Evolutionary conservation across 1,284 basidiomycete species (phyloP), one percentile per base, ranked within the genome.

Genomic region (Malassezia brasiliensis): DNA sequence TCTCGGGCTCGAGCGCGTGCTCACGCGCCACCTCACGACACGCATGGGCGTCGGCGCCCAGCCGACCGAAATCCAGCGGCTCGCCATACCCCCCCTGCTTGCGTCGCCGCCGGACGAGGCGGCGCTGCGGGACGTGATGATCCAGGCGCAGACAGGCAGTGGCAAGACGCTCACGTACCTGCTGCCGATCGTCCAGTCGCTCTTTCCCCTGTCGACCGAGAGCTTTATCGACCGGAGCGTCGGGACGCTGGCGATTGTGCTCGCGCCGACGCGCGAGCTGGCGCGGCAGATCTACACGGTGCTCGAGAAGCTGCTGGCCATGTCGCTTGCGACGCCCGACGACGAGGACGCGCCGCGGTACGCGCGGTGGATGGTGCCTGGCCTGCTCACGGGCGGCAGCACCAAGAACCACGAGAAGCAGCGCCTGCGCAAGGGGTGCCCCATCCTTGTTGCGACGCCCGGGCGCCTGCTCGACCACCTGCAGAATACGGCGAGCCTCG

Each of bases 121-220:
- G 65, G 77, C 61, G 11, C 44, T 77, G 77, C 80, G 86, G 53
- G 94, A 98, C 75, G 83, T 89, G 14, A 90, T 98, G 72, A 87
- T 99, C 51, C 91, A 96, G 74, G 88, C 90, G 5, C 93, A 99
- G 75, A 98, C 94, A 0, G 94, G 94, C 57, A 96, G 91, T 0
- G 94, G 94, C 66, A 98, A 98, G 78, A 98, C 93, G 0, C 79
- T 98, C 20, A 83, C 93, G 3, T 99, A 88, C 77, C 82, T 98
- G 15, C 82, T 98, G 4, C 94, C 94, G 17, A 90, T 98, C 74
- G 81, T 99, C 37, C 90, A 98, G 66, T 88, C 93, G 71, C 83
- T 94, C 39, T 81, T 98, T 28, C 89, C 90, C 0, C 80, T 98
- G 34, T 88, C 89, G 52, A 82, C 83, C 20, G 64, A 68, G 34